Evolutionary conservation across 176 grass and related monocot genomes (phyloP).

Genomic region (Carex littledalei): DNA sequence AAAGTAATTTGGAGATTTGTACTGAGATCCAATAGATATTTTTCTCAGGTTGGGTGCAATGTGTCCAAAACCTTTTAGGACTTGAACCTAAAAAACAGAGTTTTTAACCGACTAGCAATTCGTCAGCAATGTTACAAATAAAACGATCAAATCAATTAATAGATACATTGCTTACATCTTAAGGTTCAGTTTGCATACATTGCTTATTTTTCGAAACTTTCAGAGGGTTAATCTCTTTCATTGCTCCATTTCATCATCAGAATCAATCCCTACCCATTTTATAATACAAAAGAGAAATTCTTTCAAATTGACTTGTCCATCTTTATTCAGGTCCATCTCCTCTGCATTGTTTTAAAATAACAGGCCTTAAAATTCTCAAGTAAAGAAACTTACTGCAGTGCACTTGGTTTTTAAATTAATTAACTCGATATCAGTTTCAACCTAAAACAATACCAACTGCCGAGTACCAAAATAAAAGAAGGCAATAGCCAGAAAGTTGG

Average conservation of each 20-base stretch:
- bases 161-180: background rate
- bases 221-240: background rate
- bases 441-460: background rate
- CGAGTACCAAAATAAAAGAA: background rate
- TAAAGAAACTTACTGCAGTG: background rate
- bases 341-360: slow-evolving; percentile 34
- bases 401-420: background rate
- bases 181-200: background rate
- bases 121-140: background rate
- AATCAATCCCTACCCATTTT: slow-evolving; percentile 56
- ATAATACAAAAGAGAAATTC: slow-evolving; percentile 57
- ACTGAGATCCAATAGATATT: background rate
- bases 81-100: background rate
- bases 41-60: background rate
- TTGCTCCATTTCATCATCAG: slow-evolving; percentile 26
- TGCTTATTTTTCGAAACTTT: background rate
- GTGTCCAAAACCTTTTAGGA: background rate
- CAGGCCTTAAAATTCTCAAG: background rate
- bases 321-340: slow-evolving; percentile 70
- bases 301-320: slow-evolving; percentile 66
- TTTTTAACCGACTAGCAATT: background rate
- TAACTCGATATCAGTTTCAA: background rate
- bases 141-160: background rate
- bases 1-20: background rate
- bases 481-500: background rate